A percentile compares a stretch with the other conserved stretches of the same genome.
Evolutionary conservation across 768 basidiomycete species (phyloP).

Genomic region (Termitomyces sp.): DNA sequence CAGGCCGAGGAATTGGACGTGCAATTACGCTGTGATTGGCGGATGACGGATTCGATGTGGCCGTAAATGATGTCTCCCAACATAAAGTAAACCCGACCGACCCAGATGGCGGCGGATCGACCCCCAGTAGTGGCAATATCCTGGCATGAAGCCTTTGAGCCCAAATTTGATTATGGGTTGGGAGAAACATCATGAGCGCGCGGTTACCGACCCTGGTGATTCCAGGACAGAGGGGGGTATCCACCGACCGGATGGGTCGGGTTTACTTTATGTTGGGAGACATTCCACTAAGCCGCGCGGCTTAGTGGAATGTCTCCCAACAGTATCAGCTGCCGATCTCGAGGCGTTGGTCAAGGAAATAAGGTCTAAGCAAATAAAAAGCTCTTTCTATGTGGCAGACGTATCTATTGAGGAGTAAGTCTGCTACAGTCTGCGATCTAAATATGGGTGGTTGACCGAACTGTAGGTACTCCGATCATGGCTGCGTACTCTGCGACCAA

Average conservation of each 20-base stretch:
- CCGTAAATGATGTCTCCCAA: constrained; percentile 25
- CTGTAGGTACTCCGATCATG: not conserved
- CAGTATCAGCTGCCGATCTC: constrained; percentile 25
- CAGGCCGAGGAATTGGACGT: constrained; percentile 16
- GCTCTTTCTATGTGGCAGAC: constrained; percentile 14
- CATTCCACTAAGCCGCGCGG: no score
- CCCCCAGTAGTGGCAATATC: no score
- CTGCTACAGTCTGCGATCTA: not conserved
- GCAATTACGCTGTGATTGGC: constrained; percentile 17
- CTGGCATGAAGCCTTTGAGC: no score
- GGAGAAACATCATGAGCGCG: no score
- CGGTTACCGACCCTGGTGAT: no score
- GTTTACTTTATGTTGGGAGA: no score
- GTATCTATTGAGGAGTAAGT: constrained; percentile 15
- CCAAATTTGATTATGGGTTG: no score
- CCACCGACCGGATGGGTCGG: no score
- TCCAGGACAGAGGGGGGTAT: no score
- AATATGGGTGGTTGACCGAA: not conserved
- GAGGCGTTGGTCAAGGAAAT: constrained; percentile 15
- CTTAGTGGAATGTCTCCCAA: no score
- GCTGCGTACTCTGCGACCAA: constrained; percentile 30
- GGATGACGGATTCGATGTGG: constrained; percentile 16
- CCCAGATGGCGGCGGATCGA: no score
- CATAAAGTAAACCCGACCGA: no score
- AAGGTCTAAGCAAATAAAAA: constrained; percentile 11